Conservation (phyloP, 1,284 basidiomycete species). For the Sporisorium scitamineum region DNA sequence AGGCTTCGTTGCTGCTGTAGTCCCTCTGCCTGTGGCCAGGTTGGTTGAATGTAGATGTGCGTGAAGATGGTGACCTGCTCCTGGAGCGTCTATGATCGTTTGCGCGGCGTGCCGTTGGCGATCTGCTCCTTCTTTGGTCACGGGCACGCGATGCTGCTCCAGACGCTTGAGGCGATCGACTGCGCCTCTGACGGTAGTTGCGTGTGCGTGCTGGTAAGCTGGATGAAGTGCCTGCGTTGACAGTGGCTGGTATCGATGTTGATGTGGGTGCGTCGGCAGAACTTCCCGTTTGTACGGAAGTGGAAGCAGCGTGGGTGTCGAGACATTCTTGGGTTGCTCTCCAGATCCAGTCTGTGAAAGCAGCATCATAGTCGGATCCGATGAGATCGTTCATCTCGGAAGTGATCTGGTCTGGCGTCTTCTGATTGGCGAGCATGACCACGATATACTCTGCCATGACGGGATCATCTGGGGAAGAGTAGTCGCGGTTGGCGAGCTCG, state of each 20-base stretch:
- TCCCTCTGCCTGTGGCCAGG: constrained; percentile 3
- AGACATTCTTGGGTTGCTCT: constrained; percentile 33
- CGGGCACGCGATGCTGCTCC: constrained; percentile 4
- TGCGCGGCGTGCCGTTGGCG: background rate
- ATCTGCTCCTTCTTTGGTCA: constrained; percentile 13
- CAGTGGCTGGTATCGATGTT: background rate
- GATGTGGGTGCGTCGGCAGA: background rate
- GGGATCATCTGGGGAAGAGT: constrained; percentile 54
- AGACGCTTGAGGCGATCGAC: constrained; percentile 13
- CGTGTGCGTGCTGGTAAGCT: background rate
- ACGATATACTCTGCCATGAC: constrained; percentile 68
- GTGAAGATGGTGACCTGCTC: constrained; percentile 20
- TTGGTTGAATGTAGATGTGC: background rate
- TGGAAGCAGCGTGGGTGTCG: background rate
- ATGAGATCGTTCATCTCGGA: constrained; percentile 64
- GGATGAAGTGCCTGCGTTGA: background rate
- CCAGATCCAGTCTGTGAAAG: constrained; percentile 61
- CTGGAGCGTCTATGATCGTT: constrained; percentile 9
- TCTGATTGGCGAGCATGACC: constrained; percentile 68
- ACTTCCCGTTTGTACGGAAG: background rate
- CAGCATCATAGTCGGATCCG: constrained; percentile 58
- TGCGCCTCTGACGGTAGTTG: background rate
- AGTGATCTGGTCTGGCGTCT: constrained; percentile 60
- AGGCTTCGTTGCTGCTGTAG: constrained; percentile 17
- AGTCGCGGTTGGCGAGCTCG: constrained; percentile 53